A percentile compares a stretch with the other conserved stretches of the same genome.
Evolutionary conservation across 441 rosid species (phyloP).

Genomic region (Gossypium gossypioides): DNA sequence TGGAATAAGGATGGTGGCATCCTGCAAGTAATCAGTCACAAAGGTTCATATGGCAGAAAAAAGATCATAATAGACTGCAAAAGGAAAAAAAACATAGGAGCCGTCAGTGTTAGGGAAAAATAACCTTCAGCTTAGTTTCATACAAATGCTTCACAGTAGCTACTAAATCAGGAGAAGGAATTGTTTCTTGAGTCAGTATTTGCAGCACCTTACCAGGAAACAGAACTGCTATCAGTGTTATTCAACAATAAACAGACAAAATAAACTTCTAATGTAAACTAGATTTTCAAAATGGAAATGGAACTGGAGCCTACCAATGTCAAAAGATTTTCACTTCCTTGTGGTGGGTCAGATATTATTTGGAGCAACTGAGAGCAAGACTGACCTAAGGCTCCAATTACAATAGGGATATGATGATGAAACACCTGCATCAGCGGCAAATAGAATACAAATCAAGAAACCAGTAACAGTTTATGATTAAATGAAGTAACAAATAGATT

Average conservation of each 20-base stretch:
- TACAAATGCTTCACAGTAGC: conserved; percentile 88
- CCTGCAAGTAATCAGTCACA: conserved; percentile 47
- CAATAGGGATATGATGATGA: conserved; percentile 84
- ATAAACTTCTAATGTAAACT: conserved; percentile 10
- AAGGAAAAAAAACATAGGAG: not conserved
- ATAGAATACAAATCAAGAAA: not conserved
- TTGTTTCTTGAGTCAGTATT: conserved; percentile 77
- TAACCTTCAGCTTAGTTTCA: conserved; percentile 91
- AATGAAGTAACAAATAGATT: not conserved
- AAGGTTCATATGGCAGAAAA: conserved; percentile 6
- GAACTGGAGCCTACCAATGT: conserved; percentile 46
- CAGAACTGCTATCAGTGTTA: conserved; percentile 24
- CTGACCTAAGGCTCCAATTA: conserved; percentile 77
- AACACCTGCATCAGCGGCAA: conserved; percentile 51
- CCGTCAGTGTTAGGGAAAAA: conserved; percentile 2
- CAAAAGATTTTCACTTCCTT: conserved; percentile 96
- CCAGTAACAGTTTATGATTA: not conserved
- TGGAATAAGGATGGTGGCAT: conserved; percentile 90
- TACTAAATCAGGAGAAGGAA: conserved; percentile 71
- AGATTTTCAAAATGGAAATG: conserved; percentile 12
- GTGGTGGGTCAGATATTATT: conserved; percentile 89
- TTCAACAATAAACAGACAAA: conserved; percentile 15
- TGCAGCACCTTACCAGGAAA: conserved; percentile 66
- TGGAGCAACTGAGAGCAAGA: conserved; percentile 67
- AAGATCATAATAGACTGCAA: not conserved